A percentile compares a stretch with the other conserved stretches of the same genome.
phyloP scores from a whole-genome alignment of 805 yeast genomes.

The Grigorovia jiainica region DNA sequence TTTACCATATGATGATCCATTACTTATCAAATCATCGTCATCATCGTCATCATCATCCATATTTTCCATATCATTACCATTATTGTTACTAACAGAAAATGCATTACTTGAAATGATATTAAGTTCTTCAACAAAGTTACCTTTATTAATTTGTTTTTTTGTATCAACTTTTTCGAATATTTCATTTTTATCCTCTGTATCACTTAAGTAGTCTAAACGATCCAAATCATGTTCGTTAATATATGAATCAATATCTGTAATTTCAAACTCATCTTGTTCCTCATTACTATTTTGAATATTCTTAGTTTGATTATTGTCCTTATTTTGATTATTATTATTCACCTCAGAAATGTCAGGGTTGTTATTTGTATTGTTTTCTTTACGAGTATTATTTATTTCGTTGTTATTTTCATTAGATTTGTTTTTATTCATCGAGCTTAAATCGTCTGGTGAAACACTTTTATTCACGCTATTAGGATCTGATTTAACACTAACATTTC shows the following conservation, averaged over 20 bases:
- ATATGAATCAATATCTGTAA: constrained; percentile 26
- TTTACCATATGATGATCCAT: constrained; percentile 27
- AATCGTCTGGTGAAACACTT: background rate
- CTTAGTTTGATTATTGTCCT: background rate
- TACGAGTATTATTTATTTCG: background rate
- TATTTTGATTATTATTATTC: background rate
- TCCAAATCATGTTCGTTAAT: constrained; percentile 26
- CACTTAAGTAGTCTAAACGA: constrained; percentile 12
- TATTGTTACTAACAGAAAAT: constrained; percentile 3
- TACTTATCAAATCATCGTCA: constrained; percentile 8
- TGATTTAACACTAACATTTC: constrained; percentile 6
- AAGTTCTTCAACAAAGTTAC: constrained; percentile 1
- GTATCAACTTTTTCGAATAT: constrained; percentile 2
- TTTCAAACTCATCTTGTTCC: constrained; percentile 6
- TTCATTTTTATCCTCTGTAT: constrained; percentile 4
- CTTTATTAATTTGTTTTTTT: background rate
- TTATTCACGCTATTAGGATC: constrained; percentile 4
- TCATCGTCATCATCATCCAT: background rate
- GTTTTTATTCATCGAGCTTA: too few species aligned
- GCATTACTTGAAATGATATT: constrained; percentile 3
- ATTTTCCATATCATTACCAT: background rate
- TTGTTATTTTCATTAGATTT: constrained; percentile 3
- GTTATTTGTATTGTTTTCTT: too few species aligned
- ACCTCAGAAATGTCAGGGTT: background rate
- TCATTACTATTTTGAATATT: background rate